Evolutionary conservation across 2,329 filamentous ascomycete species (phyloP).

Genomic region (Scleromitrula shiraiana): DNA sequence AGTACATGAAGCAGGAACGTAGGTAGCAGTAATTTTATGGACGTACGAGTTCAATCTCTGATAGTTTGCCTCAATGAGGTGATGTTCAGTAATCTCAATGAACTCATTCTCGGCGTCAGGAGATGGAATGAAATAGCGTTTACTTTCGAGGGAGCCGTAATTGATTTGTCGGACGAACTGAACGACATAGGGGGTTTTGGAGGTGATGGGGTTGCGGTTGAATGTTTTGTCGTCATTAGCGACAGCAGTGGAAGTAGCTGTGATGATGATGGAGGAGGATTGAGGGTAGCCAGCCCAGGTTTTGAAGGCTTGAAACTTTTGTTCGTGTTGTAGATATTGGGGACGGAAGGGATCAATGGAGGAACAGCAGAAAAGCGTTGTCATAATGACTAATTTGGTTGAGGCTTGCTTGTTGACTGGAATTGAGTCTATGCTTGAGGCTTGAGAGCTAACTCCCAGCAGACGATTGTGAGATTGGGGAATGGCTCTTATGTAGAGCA

Average conservation of each 20-base stretch:
- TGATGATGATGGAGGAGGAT: not conserved
- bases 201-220: not conserved
- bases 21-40: not conserved
- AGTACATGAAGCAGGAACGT: not conserved
- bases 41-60: conserved; percentile 38
- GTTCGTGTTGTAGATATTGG: not conserved
- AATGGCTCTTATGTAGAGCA: too few species aligned
- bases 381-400: not conserved
- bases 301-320: not conserved
- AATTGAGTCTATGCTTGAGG: not conserved
- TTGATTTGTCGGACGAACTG: conserved; percentile 40
- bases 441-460: not conserved
- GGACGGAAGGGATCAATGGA: not conserved
- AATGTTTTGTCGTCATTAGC: not conserved
- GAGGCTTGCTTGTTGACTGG: not conserved
- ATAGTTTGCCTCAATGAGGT: conserved; percentile 36
- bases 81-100: conserved; percentile 31
- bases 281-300: not conserved
- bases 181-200: conserved; percentile 24
- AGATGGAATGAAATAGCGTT: conserved; percentile 34
- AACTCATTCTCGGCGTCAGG: conserved; percentile 18
- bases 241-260: not conserved
- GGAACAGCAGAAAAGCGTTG: not conserved
- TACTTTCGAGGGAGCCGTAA: conserved; percentile 37
- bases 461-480: not conserved